These are phyloP conservation scores for Phallus indusiatus DNA, from an alignment of 768 basidiomycete genomes.

Conservation along the genomic window DNA sequence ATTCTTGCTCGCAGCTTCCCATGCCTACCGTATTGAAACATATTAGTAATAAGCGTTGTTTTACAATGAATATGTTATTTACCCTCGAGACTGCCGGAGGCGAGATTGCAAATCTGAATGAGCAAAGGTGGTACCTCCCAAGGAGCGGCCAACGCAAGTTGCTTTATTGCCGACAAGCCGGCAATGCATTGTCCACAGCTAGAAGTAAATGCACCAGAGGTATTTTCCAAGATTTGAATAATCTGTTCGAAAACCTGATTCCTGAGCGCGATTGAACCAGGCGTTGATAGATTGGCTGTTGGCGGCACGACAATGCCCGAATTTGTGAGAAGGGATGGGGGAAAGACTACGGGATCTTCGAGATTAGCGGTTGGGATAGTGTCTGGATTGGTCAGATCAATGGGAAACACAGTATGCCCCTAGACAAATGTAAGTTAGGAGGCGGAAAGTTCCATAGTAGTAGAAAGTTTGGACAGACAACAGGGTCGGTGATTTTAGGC, in stretches of 20 bases:
- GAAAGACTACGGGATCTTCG: constrained; percentile 8
- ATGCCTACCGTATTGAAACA: background rate
- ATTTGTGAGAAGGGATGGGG: constrained; percentile 8
- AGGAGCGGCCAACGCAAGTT: constrained; percentile 6
- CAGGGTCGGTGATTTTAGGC: constrained; percentile 11
- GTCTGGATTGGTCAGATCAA: constrained; percentile 11
- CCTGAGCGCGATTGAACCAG: constrained; percentile 3
- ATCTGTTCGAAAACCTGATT: constrained; percentile 2
- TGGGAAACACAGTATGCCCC: constrained; percentile 6
- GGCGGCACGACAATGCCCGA: background rate
- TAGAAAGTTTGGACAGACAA: background rate
- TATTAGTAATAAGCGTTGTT: background rate
- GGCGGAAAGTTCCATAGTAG: background rate
- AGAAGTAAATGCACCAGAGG: background rate
- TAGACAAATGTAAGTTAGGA: background rate
- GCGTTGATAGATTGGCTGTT: constrained; percentile 6
- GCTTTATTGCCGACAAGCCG: constrained; percentile 1
- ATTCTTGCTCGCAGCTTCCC: constrained; percentile 10
- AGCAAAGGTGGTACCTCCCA: constrained; percentile 11
- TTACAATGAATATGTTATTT: background rate
- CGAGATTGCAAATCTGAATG: constrained; percentile 9
- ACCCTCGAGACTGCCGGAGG: constrained; percentile 2
- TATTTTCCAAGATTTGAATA: constrained; percentile 2
- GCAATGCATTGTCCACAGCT: constrained; percentile 9
- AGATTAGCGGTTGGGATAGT: constrained; percentile 11